Evolutionary conservation across 768 basidiomycete genomes (phyloP).

Genomic region (Rhodosporidiobolus odoratus): DNA sequence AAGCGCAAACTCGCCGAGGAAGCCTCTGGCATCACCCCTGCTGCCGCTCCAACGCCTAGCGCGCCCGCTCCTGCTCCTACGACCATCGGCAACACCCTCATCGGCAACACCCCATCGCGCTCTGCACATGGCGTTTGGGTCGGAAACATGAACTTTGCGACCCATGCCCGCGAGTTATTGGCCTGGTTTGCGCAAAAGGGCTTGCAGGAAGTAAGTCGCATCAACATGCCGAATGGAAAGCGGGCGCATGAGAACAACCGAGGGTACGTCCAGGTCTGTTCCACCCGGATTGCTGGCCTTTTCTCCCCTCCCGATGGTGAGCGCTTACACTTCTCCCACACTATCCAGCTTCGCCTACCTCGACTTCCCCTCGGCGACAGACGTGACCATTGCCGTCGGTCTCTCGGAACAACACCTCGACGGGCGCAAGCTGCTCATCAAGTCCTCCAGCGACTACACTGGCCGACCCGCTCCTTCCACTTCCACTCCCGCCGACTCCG

Average conservation of each 20-base stretch:
- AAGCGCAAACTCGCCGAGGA: constrained; percentile 34
- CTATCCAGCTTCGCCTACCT: constrained; percentile 82
- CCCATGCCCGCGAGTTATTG: constrained; percentile 65
- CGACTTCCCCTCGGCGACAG: constrained; percentile 76
- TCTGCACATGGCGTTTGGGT: constrained; percentile 71
- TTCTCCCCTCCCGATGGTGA: not conserved
- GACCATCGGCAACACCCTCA: constrained; percentile 31
- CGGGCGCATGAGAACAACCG: constrained; percentile 62
- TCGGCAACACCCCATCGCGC: constrained; percentile 41
- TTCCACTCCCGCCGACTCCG: not conserved
- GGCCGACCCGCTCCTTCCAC: constrained; percentile 33
- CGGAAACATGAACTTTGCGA: constrained; percentile 87
- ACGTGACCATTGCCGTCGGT: constrained; percentile 67
- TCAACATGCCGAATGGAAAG: constrained; percentile 70
- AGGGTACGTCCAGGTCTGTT: constrained; percentile 55
- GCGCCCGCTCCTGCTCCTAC: not conserved
- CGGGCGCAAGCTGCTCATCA: constrained; percentile 83
- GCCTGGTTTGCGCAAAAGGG: constrained; percentile 33
- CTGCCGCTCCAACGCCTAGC: not conserved
- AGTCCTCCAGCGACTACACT: constrained; percentile 62
- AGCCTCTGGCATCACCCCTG: constrained; percentile 7
- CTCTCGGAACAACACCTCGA: constrained; percentile 75
- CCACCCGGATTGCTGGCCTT: not conserved
- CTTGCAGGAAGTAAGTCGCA: constrained; percentile 60
- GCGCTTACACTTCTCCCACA: not conserved